phyloP scores from a whole-genome alignment of 768 basidiomycete species.

The Boletus sp. region DNA sequence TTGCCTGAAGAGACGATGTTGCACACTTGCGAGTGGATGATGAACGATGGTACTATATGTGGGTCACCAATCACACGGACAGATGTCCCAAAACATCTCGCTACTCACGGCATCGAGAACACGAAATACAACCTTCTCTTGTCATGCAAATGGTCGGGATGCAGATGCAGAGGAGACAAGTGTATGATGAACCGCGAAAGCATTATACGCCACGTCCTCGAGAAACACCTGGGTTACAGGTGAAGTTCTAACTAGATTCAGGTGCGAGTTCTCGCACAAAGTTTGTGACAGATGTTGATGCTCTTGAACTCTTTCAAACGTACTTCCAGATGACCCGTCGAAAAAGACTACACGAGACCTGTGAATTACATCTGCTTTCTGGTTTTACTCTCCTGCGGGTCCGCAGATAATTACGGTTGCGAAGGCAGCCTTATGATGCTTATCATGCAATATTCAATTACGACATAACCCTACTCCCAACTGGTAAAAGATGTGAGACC shows the following conservation, averaged over 20 bases:
- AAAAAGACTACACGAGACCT: not conserved
- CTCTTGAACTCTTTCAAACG: not conserved
- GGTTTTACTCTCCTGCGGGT: not conserved
- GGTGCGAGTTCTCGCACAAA: not conserved
- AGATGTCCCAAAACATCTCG: constrained; percentile 10
- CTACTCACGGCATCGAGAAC: constrained; percentile 1
- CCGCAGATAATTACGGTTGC: not conserved
- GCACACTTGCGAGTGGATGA: constrained; percentile 9
- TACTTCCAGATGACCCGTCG: too few relatives aligned
- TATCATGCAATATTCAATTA: not conserved
- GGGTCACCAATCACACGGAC: not conserved
- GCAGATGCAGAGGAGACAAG: not conserved
- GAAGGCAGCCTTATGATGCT: not conserved
- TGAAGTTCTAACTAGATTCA: not conserved
- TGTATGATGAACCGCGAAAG: constrained; percentile 11
- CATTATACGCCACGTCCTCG: constrained; percentile 14
- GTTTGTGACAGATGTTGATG: not conserved
- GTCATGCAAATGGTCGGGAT: constrained; percentile 10
- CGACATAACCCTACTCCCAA: not conserved
- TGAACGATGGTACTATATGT: constrained; percentile 1
- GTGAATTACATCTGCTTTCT: too few relatives aligned
- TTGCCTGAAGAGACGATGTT: not conserved
- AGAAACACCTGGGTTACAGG: constrained; percentile 13
- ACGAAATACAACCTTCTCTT: fast-evolving
- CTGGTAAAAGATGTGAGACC: not conserved